A percentile compares a stretch with the other conserved stretches of the same genome.
phyloP scores from a whole-genome alignment of 2,329 filamentous ascomycete species.

The Talaromyces sp. region DNA sequence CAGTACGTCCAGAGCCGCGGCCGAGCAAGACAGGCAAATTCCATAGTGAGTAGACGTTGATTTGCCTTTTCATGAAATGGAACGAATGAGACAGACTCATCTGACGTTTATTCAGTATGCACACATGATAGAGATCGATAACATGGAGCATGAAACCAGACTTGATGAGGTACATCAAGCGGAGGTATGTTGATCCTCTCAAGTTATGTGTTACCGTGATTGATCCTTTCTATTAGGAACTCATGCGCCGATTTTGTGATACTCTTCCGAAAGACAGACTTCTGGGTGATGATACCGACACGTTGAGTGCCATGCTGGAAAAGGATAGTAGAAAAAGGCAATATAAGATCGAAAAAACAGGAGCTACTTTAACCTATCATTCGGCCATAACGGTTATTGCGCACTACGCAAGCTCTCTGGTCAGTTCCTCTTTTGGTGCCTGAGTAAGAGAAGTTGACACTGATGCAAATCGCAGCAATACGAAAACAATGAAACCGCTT shows the following conservation, averaged over 20 bases:
- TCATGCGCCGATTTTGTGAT: slow-evolving; percentile 73
- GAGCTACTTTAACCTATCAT: slow-evolving; percentile 74
- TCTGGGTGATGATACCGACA: slow-evolving; percentile 58
- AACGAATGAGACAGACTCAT: background rate
- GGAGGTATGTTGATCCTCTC: slow-evolving; percentile 41
- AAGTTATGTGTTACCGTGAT: background rate
- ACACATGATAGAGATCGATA: slow-evolving; percentile 75
- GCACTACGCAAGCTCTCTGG: slow-evolving; percentile 69
- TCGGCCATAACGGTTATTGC: slow-evolving; percentile 69
- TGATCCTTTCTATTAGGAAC: slow-evolving; percentile 31
- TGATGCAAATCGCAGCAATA: slow-evolving; percentile 35
- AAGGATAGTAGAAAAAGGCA: slow-evolving; percentile 52
- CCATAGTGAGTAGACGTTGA: slow-evolving; percentile 48
- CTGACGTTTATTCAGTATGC: slow-evolving; percentile 54
- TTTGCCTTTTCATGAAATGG: slow-evolving; percentile 4
- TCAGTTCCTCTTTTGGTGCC: slow-evolving; percentile 25
- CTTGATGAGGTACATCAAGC: slow-evolving; percentile 46
- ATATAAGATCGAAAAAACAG: slow-evolving; percentile 63
- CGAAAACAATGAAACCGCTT: slow-evolving; percentile 47
- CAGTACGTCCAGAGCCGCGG: slow-evolving; percentile 93
- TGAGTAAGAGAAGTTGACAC: background rate
- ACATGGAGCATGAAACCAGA: slow-evolving; percentile 61
- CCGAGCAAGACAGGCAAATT: slow-evolving; percentile 72
- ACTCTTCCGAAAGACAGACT: slow-evolving; percentile 71
- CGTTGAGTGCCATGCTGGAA: slow-evolving; percentile 55